Evolutionary conservation across 1,284 basidiomycete genomes (phyloP).

Genomic region (Crepidotus sp.): DNA sequence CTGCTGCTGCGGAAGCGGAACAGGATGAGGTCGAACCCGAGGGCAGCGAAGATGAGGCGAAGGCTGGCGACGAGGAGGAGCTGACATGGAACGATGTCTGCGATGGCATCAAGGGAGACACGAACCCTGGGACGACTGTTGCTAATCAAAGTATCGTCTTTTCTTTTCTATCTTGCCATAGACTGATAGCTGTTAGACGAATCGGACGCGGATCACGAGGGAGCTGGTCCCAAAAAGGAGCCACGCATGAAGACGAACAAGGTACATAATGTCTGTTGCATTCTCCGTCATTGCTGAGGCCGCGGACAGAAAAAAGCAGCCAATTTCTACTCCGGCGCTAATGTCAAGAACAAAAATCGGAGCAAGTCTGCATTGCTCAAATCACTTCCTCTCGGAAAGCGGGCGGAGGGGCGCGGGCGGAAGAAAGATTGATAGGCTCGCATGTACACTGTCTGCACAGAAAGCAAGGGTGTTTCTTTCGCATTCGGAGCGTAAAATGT

Average conservation of each 20-base stretch:
- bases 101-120: slow-evolving; percentile 33
- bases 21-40: slow-evolving; percentile 25
- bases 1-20: slow-evolving; percentile 25
- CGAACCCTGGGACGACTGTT: slow-evolving; percentile 22
- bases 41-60: slow-evolving; percentile 26
- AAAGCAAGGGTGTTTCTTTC: too few relatives aligned
- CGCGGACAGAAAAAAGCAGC: slow-evolving; percentile 65
- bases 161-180: background rate
- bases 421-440: slow-evolving; percentile 23
- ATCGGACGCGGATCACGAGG: slow-evolving; percentile 29
- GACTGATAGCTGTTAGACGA: slow-evolving; percentile 15
- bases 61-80: slow-evolving; percentile 31
- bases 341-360: slow-evolving; percentile 86
- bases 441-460: too few relatives aligned
- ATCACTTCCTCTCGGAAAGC: slow-evolving; percentile 41
- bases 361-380: slow-evolving; percentile 51
- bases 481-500: too few relatives aligned
- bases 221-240: slow-evolving; percentile 43
- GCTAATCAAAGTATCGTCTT: slow-evolving; percentile 6
- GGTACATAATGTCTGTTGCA: slow-evolving; percentile 26
- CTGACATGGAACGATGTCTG: slow-evolving; percentile 68
- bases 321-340: slow-evolving; percentile 85
- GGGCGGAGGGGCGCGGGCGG: slow-evolving; percentile 32
- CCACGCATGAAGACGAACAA: slow-evolving; percentile 87
- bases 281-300: background rate